Evolutionary conservation across 2,329 filamentous ascomycete genomes (phyloP), one percentile per base, ranked within the genome.

Genomic region (Xylariaceae sp.): DNA sequence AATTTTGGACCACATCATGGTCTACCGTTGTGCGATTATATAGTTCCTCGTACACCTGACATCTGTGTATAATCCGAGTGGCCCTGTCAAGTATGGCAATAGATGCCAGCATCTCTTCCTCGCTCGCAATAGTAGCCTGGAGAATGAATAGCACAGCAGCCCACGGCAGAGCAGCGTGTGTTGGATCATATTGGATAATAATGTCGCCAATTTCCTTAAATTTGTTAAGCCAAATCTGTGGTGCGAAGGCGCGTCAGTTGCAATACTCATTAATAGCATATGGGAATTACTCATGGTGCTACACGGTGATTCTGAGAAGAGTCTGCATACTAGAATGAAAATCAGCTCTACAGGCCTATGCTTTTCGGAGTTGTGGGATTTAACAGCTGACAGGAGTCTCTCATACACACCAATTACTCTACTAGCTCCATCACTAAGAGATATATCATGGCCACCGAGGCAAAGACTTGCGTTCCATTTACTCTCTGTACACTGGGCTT

Each of bases 121-220:
- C 4, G 34, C 10, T 34, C 2, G 22, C 18, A 22, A 31, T 14
- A 22, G 44, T 33, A 45, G 51, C 52, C 14, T 40, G 22, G 16
- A 51, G 47, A 16, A 49, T 33, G 28, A 33, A 42, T 12, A 38
- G 48, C 31, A 52, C 53, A 33, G 11, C 39, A 14, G 53, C 53
- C 53, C 53, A 55, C 17, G 53, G 53, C 9, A 47, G 34, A 31
- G 53, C 49, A 41, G 53, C 53, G 38, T 55, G 53, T 9, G 22
- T 22, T 14, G 53, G 49, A 45, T 55, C 53, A 18, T 52, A 55
- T 31, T 51, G 53, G n/a, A 51, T 45, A 31, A 43, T 42, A 5
- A 33, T 48, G 14, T 55, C 48, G n/a, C 53, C 48, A 31, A 49
- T 39, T 31, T 48, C 53, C n/a, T 52, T 55, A 12, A 55, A 51